phyloP scores from a whole-genome alignment of 192 early-diverging fungal species.

The Rhizoclosmatium globosum region DNA sequence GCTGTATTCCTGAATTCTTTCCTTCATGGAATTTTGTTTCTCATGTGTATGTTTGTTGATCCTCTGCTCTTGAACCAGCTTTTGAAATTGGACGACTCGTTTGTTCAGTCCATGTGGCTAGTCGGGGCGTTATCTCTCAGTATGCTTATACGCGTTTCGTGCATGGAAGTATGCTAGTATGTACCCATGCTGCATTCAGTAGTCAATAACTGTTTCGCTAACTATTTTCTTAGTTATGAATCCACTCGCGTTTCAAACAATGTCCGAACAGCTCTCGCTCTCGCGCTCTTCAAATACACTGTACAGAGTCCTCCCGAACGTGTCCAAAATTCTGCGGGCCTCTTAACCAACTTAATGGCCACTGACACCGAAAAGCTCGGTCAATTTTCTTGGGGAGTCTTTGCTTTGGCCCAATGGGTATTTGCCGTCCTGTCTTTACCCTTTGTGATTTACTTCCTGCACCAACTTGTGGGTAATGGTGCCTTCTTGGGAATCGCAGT shows the following conservation, averaged over 20 bases:
- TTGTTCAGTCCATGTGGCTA: not conserved
- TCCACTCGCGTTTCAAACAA: constrained; percentile 31
- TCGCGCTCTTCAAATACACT: constrained; percentile 19
- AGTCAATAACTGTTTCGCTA: not conserved
- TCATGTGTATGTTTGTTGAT: constrained; percentile 30
- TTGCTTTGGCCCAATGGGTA: constrained; percentile 24
- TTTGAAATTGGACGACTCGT: not conserved
- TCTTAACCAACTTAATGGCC: constrained; percentile 24
- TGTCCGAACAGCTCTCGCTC: constrained; percentile 22
- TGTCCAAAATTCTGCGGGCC: not conserved
- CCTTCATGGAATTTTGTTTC: constrained; percentile 19
- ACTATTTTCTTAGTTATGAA: constrained; percentile 7
- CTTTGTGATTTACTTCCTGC: constrained; percentile 30
- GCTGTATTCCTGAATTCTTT: constrained; percentile 17
- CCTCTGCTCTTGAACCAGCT: constrained; percentile 23
- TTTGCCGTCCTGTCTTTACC: constrained; percentile 25
- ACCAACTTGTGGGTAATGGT: constrained; percentile 25
- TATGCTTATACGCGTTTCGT: constrained; percentile 28
- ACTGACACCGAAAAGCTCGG: constrained; percentile 33
- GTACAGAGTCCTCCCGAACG: not conserved
- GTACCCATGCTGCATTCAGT: not conserved
- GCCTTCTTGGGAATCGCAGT: constrained; percentile 21
- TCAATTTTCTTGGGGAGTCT: constrained; percentile 21
- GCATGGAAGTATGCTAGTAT: constrained; percentile 34
- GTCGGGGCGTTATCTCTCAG: constrained; percentile 10